Base-by-base conservation (phyloP, 2,329 filamentous ascomycete species). In the Colletotrichum liaoningense region DNA sequence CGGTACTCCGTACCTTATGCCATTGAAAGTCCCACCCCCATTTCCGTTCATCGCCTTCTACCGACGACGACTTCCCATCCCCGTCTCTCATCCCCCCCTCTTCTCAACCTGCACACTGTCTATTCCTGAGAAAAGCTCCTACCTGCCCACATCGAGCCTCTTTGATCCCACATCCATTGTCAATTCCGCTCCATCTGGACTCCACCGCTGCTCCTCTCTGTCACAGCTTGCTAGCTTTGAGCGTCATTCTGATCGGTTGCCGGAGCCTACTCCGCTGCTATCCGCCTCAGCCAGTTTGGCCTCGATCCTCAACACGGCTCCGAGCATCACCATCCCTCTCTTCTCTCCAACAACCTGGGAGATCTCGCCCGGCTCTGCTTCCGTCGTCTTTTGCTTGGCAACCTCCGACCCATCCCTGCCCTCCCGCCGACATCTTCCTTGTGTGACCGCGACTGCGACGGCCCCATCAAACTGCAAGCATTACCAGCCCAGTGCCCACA, bases 181-280 rank as follows among this genome's bases (percentile, higher is more conserved):
- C 42, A 22, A 49, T 66, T 62, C 12, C 35, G 63, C 35, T 55
- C 52, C 62, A 54, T 26, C 42, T 24, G 12, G 52, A 42, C 12
- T 38, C 57, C 42, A 33, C 49, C 26, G 7, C 19, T 4, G 22
- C 8, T 3, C 12, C 6, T 19, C 42, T 33, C 46, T 26, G 59
- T 63, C 26, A 33, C 42, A 49, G 33, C 58, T 69, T 56, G 49
- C 49, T 63, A 12, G 46, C 33, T 56, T 49, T 49, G 60, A 22
- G 30, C 52, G 16, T 69, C 67, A 49, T 57, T 28, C 52, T 24
- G n/a, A 56, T 69, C 67, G 5, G 69, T 24, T 24, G 16, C 14
- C 70, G 70, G 70, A 73, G 70, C 30, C 26, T 12, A 35, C 59
- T 73, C 66, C 70, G 70, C 19, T 55, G 38, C 54, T 19, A 9